phyloP scores from a whole-genome alignment of 192 early-diverging fungal species.

The Linnemannia schmuckeri region DNA sequence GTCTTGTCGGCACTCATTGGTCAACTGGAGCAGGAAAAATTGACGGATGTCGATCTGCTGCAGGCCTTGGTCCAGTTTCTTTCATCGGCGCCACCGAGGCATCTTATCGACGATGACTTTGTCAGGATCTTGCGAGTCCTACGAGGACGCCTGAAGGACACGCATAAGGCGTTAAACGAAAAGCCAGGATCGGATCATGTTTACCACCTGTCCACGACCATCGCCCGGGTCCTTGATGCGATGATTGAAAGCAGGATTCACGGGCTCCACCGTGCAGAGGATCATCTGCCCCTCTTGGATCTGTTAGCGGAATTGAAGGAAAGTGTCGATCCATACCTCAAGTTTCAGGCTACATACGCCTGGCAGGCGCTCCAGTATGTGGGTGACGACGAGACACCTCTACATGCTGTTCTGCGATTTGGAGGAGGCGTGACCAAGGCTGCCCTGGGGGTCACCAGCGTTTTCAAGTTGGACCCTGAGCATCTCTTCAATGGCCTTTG shows the following conservation, averaged over 20 bases:
- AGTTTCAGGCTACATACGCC: background rate
- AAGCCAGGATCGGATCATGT: background rate
- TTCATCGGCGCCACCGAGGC: background rate
- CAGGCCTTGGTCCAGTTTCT: background rate
- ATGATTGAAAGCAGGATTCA: background rate
- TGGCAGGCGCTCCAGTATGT: conserved; percentile 5
- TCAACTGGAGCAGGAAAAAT: background rate
- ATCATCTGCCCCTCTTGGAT: background rate
- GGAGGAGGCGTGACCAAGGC: background rate
- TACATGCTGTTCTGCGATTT: background rate
- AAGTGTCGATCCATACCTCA: background rate
- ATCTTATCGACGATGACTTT: background rate
- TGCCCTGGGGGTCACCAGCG: background rate
- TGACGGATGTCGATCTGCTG: background rate
- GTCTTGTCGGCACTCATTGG: background rate
- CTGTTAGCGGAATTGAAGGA: background rate
- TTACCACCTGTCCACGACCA: background rate
- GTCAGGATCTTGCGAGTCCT: background rate
- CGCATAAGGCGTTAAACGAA: background rate
- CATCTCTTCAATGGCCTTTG: background rate
- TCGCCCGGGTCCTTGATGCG: background rate
- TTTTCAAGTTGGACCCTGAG: background rate
- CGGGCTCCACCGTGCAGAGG: background rate
- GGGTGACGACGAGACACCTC: background rate
- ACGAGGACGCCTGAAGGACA: background rate